Base-by-base conservation (phyloP, 2,329 filamentous ascomycete genomes). In the Elsinoe ampelina region DNA sequence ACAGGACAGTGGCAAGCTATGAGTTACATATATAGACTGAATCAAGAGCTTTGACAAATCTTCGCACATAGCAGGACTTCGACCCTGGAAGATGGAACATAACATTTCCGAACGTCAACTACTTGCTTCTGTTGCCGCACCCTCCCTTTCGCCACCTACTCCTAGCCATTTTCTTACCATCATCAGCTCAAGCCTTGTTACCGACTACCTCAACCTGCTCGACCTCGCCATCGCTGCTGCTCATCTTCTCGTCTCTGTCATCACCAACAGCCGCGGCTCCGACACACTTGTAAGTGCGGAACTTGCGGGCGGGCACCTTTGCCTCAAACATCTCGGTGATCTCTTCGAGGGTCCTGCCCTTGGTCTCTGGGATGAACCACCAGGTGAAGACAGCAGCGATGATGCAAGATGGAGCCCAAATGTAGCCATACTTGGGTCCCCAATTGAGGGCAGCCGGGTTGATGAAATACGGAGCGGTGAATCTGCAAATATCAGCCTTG, bases 381-480 rank as follows among this genome's bases (percentile, higher is more conserved):
- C 71, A 79, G 26, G 78, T 70, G 41, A 59, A 63, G 38, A 60
- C n/a, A 58, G 60, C 38, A 62, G 68, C 5, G 59, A 71, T 58
- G 0, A 66, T 57, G 55, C 68, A 70, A 1, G 64, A 67, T 15
- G 68, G 68, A n/a, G 66, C 72, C 79, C 79, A 82, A 55, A 82
- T 80, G 61, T 78, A 82, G 1, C 79, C 75, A 54, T 82, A 81
- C 58, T 76, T 76, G 0, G 80, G 79, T 0, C 79, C 80, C 79
- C 79, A 83, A 61, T 77, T 75, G 38, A 83, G 65, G 1, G 75
- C 66, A 12, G 69, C 65, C 0, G 77, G 76, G 60, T 82, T 82
- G 66, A 83, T 82, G 61, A 82, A 82, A 62, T 82, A 81, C 0
- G 79, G 79, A 1, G 79, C 78, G 0, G 79, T 82, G 61, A 81